Evolutionary conservation across 805 yeast species (phyloP), one percentile per base, ranked within the genome.

Genomic region (Spathaspora passalidarum): DNA sequence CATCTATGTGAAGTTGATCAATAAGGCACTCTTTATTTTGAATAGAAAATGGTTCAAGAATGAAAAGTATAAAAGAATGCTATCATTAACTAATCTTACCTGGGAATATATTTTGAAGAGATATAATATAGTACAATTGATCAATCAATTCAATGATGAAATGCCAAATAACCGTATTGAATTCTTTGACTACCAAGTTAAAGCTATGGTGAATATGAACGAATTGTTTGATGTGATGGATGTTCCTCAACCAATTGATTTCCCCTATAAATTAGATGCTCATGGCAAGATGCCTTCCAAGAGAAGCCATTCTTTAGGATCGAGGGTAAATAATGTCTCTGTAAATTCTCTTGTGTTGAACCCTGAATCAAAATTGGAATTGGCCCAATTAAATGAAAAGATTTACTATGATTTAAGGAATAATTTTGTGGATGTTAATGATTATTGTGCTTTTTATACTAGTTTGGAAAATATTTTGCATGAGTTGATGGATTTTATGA

Each of bases 41-140:
- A 72, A 71, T 52, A 48, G 74, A 11, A 72, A 72, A 49, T 72
- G 75, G 71, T 72, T 70, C 57, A 72, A 72, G 47, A 71, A 70
- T 49, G 77, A 72, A 48, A 72, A 72, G 55, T 72, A 71, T 54
- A 71, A 69, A 55, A 48, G 77, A 40, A 72, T 72, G 76, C 53
- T 72, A 10, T 63, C 73, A n/a, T 57, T 72, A 21, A 68, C 75
- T 2, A 70, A 70, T 47, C 51, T 62, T 38, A 65, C 70, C 1
- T 72, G 77, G 77, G 75, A 71, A 51, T 71, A 57, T 49, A 65
- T 72, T 17, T 56, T 71, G 49, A 70, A 68, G 48, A 62, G 57
- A 42, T 69, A 62, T 46, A 57, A 62, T 16, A 65, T 70, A 4
- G 52, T 65, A 5, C 52, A 58, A 38, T 54, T 65, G 20, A 56